A percentile compares a stretch with the other conserved stretches of the same genome.
These are phyloP conservation scores for Umbelopsis vinacea DNA, from an alignment of 192 early-diverging fungal genomes.

Conservation along the genomic window DNA sequence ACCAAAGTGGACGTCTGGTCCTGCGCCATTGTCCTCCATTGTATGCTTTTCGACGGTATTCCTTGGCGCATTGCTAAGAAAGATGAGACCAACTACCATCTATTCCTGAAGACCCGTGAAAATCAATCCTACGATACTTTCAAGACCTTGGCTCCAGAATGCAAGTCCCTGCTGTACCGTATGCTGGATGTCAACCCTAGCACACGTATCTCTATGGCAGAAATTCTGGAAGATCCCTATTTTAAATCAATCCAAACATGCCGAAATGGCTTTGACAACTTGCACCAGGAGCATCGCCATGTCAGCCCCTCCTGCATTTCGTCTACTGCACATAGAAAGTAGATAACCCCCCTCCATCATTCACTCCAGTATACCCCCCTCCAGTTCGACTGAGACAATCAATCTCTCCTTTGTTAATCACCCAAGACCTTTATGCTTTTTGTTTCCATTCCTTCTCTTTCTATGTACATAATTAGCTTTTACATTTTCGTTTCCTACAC, in stretches of 20 bases:
- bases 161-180: conserved; percentile 22
- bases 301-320: conserved; percentile 17
- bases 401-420: background rate
- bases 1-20: conserved; percentile 93
- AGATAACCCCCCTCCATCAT: conserved; percentile 4
- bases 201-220: conserved; percentile 29
- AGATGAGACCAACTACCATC: conserved; percentile 30
- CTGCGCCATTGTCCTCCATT: conserved; percentile 80
- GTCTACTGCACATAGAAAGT: conserved; percentile 3
- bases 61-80: conserved; percentile 41
- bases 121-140: conserved; percentile 33
- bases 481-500: background rate
- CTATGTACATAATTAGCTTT: conserved; percentile 17
- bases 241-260: conserved; percentile 35
- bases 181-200: conserved; percentile 35
- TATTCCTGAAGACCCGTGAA: conserved; percentile 24
- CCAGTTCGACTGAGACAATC: background rate
- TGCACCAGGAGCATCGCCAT: conserved; percentile 27
- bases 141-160: conserved; percentile 13
- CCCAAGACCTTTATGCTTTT: background rate
- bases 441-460: background rate
- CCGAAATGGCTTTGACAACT: conserved; percentile 23
- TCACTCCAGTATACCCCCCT: background rate
- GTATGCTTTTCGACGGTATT: conserved; percentile 35
- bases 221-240: conserved; percentile 35